A percentile compares a stretch with the other conserved stretches of the same genome.
These are phyloP conservation scores for Cystobasidium tubakii DNA, from an alignment of 768 basidiomycete species.

Conservation along the genomic window DNA sequence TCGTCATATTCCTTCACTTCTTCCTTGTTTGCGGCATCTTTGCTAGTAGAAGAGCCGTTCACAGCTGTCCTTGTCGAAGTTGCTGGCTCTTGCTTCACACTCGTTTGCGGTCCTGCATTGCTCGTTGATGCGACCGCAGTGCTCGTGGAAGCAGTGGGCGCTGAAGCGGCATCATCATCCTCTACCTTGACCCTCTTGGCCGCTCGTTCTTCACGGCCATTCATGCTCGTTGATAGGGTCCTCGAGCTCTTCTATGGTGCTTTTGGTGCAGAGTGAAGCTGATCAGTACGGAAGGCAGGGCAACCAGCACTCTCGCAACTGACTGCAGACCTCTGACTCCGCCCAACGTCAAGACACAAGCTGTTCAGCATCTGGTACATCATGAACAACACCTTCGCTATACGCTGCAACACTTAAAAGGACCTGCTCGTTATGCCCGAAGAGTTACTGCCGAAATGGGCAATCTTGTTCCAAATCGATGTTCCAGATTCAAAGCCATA, in stretches of 20 bases:
- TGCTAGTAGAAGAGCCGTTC: background rate
- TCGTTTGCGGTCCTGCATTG: constrained; percentile 3
- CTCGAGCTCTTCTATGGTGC: background rate
- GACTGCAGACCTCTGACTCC: too few species aligned
- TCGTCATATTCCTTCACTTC: constrained; percentile 28
- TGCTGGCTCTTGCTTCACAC: constrained; percentile 1
- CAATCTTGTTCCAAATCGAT: too few species aligned
- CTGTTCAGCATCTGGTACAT: too few species aligned
- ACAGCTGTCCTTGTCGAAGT: constrained; percentile 1
- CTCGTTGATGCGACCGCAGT: constrained; percentile 5
- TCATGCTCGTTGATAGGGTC: background rate
- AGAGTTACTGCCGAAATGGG: too few species aligned
- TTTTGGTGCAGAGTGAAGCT: background rate
- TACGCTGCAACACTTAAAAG: too few species aligned
- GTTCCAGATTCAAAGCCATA: too few species aligned
- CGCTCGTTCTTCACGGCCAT: constrained; percentile 22
- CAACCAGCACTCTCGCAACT: too few species aligned
- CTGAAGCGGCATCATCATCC: background rate
- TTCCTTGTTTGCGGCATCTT: constrained; percentile 14
- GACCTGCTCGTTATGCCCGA: too few species aligned
- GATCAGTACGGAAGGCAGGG: background rate
- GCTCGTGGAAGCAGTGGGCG: background rate
- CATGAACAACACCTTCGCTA: too few species aligned
- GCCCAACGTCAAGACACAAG: too few species aligned
- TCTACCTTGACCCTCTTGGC: constrained; percentile 23